phyloP scores from a whole-genome alignment of 164 flowering plant species.

The Piper betle region DNA sequence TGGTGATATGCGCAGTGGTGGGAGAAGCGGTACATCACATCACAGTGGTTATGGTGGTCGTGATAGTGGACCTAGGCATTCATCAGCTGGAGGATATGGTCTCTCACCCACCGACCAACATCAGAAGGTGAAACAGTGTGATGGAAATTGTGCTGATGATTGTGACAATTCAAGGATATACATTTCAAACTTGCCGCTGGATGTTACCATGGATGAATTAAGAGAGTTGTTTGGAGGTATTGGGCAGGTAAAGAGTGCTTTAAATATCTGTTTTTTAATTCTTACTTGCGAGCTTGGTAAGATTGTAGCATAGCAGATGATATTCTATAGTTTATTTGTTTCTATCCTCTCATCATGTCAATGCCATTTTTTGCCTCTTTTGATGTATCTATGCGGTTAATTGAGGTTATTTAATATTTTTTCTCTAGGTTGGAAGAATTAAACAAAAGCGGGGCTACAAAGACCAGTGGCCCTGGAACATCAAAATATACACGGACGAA shows the following conservation, averaged over 20 bases:
- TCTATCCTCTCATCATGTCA: too few species aligned
- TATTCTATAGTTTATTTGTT: too few species aligned
- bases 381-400: too few species aligned
- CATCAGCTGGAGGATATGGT: conserved; percentile 31
- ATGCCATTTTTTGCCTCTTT: too few species aligned
- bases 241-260: conserved; percentile 59
- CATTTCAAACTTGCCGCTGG: conserved; percentile 91
- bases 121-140: conserved; percentile 79
- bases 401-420: too few species aligned
- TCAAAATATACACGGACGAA: conserved; percentile 88
- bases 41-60: conserved; percentile 20
- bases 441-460: conserved; percentile 97
- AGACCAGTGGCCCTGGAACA: conserved; percentile 97
- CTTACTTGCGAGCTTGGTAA: too few species aligned
- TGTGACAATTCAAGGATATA: conserved; percentile 93
- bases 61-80: conserved; percentile 22
- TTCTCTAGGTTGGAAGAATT: conserved; percentile 74
- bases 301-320: neutral
- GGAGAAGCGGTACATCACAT: conserved; percentile 29
- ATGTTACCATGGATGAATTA: conserved; percentile 79
- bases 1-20: conserved; percentile 28
- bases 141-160: conserved; percentile 69
- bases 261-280: neutral
- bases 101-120: conserved; percentile 31
- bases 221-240: conserved; percentile 92